Evolutionary conservation across 2,329 filamentous ascomycete genomes (phyloP).

Genomic region (Zymoseptoria crescenta): DNA sequence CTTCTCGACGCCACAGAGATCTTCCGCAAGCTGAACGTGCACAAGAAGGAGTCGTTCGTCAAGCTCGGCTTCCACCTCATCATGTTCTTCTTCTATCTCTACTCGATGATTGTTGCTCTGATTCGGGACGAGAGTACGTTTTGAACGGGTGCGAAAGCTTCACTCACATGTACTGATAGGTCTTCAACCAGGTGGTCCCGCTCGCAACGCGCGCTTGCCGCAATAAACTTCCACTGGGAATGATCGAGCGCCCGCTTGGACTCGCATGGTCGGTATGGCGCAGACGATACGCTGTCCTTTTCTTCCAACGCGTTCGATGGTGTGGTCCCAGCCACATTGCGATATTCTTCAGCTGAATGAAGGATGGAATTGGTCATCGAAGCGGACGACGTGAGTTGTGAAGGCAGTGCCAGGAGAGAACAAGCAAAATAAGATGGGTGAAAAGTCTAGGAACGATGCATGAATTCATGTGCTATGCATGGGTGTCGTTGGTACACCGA

Average conservation of each 20-base stretch:
- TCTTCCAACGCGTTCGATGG: not conserved
- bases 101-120: slow-evolving; percentile 62
- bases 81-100: slow-evolving; percentile 99
- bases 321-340: not conserved
- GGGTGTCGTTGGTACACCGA: not conserved
- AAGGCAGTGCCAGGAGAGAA: not conserved
- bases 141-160: not conserved
- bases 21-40: slow-evolving; percentile 96
- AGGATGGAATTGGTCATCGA: not conserved
- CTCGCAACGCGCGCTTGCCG: slow-evolving; percentile 4
- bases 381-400: not conserved
- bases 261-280: not conserved
- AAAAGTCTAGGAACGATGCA: not conserved
- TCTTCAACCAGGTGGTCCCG: slow-evolving; percentile 1
- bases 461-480: not conserved
- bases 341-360: not conserved
- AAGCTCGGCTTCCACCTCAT: slow-evolving; percentile 97
- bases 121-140: slow-evolving; percentile 75
- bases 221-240: slow-evolving; percentile 1
- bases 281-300: not conserved
- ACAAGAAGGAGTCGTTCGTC: slow-evolving; percentile 99
- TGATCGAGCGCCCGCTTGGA: not conserved
- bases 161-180: not conserved
- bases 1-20: slow-evolving; percentile 97
- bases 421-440: not conserved